Evolutionary conservation across 805 yeast species (phyloP), one percentile per base, ranked within the genome.

Genomic region (Candida nanaspora): DNA sequence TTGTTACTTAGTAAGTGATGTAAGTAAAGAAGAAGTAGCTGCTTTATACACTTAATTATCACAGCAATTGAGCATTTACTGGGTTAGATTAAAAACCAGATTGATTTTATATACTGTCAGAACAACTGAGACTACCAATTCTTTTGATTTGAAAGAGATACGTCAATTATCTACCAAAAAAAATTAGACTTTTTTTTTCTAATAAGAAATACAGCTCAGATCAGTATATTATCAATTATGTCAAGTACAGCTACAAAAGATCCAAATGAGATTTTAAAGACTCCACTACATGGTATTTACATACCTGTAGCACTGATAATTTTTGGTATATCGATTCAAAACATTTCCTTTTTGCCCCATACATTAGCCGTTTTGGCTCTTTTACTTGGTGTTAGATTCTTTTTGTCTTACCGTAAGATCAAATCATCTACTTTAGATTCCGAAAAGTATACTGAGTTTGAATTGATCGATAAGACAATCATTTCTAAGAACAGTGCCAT

Each of bases 231-330:
- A 29, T 6, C 32, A 14, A 29, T 29, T 29, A 9, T 29, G 8
- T 29, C 27, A 23, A 23, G 11, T 8, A 23, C 11, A 11, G 27
- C 7, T 10, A 19, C 13, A 6, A 31, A 31, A 19, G 14, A 31
- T 11, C 34, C 34, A 3, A 31, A 18, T 16, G 34, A 31, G 16
- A 31, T 31, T 19, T 18, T 82, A 43, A 78, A 80, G 53, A 75
- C 80, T 40, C 88, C 89, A 6, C 59, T 84, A 33, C 94, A 85
- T 52, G 87, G 89, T 16, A 74, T 85, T 38, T 78, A 75, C 55
- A 83, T 85, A 48, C 94, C 94, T 6, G 61, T 73, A 21, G 75
- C 67, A 2, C 68, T 85, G 39, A 69, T 83, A 37, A 33, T 81
- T 7, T 68, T 71, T 26, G 94, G 94, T 29, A 70, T 80, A 4